A percentile compares a stretch with the other conserved stretches of the same genome.
Evolutionary conservation across 139 green algal genomes (phyloP).

Genomic region (Micromonas pusilla): DNA sequence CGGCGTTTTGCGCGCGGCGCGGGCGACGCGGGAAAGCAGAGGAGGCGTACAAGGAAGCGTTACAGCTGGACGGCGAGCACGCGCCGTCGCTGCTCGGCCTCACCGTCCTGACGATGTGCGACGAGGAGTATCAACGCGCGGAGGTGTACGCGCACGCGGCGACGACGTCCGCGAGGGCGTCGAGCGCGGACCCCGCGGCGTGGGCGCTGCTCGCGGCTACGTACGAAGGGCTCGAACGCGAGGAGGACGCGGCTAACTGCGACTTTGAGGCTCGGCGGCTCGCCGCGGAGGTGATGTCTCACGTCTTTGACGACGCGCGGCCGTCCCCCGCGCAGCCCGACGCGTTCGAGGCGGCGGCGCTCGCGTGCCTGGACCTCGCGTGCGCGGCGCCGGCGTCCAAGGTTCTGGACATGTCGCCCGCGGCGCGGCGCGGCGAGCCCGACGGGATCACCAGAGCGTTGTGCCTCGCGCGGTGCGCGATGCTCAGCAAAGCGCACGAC

Average conservation of each 20-base stretch:
- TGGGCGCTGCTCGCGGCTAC: constrained; percentile 30
- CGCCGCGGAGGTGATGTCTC: not conserved
- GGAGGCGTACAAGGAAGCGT: constrained; percentile 34
- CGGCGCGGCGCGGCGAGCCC: too few relatives aligned
- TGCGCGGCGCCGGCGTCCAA: not conserved
- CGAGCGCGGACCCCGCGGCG: constrained; percentile 6
- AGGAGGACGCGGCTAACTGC: constrained; percentile 4
- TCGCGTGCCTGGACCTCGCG: not conserved
- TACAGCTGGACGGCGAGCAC: constrained; percentile 27
- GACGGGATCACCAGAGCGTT: not conserved
- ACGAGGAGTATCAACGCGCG: not conserved
- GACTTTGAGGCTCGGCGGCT: not conserved
- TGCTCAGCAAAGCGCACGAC: not conserved
- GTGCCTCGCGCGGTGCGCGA: not conserved
- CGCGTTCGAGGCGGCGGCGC: not conserved
- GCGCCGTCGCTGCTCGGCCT: constrained; percentile 19
- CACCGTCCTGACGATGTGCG: constrained; percentile 18
- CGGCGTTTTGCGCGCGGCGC: constrained; percentile 29
- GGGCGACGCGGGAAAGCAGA: constrained; percentile 28
- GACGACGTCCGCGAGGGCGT: not conserved
- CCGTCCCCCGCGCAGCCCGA: not conserved
- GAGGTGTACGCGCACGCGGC: not conserved
- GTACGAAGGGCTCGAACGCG: constrained; percentile 20
- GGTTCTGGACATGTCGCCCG: not conserved
- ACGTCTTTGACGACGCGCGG: not conserved